Evolutionary conservation across 2,329 filamentous ascomycete genomes (phyloP).

Genomic region (Arthrobotrys entomopaga): DNA sequence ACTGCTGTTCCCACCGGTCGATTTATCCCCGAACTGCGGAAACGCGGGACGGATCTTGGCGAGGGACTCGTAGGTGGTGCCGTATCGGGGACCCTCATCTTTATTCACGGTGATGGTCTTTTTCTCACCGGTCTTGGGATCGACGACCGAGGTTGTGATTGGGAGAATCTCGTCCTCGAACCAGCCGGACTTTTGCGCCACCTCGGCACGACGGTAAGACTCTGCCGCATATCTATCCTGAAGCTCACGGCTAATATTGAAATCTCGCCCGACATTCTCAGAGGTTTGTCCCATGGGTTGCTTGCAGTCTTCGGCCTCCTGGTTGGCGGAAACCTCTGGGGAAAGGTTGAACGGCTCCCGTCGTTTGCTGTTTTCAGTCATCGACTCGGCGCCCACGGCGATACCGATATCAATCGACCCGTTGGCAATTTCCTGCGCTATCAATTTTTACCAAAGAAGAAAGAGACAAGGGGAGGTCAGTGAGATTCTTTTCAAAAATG

Average conservation of each 20-base stretch:
- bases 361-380: slow-evolving; percentile 78
- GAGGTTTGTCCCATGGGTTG: slow-evolving; percentile 98
- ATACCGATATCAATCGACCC: slow-evolving; percentile 88
- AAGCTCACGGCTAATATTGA: slow-evolving; percentile 79
- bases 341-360: slow-evolving; percentile 76
- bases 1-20: slow-evolving; percentile 91
- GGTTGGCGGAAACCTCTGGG: slow-evolving; percentile 74
- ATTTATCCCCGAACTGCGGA: slow-evolving; percentile 84
- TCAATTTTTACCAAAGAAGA: slow-evolving; percentile 1
- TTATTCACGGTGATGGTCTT: slow-evolving; percentile 80
- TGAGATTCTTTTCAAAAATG: neutral
- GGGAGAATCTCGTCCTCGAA: slow-evolving; percentile 95
- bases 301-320: slow-evolving; percentile 85
- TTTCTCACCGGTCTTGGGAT: slow-evolving; percentile 80
- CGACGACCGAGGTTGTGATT: slow-evolving; percentile 82
- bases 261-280: slow-evolving; percentile 93
- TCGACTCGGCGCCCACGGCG: slow-evolving; percentile 87
- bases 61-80: slow-evolving; percentile 84
- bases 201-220: slow-evolving; percentile 86
- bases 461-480: too few relatives aligned
- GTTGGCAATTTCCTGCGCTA: slow-evolving; percentile 77
- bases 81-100: slow-evolving; percentile 90
- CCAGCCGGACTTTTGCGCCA: slow-evolving; percentile 87
- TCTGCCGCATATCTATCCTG: slow-evolving; percentile 89
- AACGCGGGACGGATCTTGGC: slow-evolving; percentile 90